Percentiles rank a stretch among this genome's conserved stretches.
Evolutionary conservation across 768 basidiomycete genomes (phyloP).

Genomic region (Fibroporia radiculosa): DNA sequence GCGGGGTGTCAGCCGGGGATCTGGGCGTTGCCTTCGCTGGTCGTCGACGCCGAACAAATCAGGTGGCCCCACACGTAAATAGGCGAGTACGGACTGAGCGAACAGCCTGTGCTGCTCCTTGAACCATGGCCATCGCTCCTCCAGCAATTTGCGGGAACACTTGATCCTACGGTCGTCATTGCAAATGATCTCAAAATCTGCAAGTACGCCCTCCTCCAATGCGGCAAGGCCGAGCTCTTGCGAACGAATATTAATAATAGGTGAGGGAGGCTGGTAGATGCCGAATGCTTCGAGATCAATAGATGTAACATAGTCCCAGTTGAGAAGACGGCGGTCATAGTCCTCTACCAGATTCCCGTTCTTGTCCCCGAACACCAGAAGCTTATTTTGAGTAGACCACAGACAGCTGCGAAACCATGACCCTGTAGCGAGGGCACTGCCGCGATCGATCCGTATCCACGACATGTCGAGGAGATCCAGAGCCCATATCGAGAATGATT

Average conservation of each 20-base stretch:
- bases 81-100: constrained; percentile 48
- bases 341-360: constrained; percentile 85
- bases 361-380: constrained; percentile 87
- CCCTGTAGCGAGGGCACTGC: constrained; percentile 75
- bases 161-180: constrained; percentile 81
- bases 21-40: constrained; percentile 47
- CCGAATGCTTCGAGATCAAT: constrained; percentile 93
- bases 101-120: constrained; percentile 58
- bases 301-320: constrained; percentile 88
- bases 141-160: constrained; percentile 78
- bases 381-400: constrained; percentile 78
- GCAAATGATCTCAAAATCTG: constrained; percentile 90
- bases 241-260: constrained; percentile 58
- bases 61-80: constrained; percentile 57
- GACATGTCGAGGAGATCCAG: constrained; percentile 77
- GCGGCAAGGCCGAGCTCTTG: constrained; percentile 82
- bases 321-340: constrained; percentile 83
- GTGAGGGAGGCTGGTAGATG: constrained; percentile 81
- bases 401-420: constrained; percentile 94
- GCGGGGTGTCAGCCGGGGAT: constrained; percentile 77
- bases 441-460: constrained; percentile 86
- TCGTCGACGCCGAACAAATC: constrained; percentile 47
- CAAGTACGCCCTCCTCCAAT: constrained; percentile 70
- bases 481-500: constrained; percentile 95
- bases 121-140: constrained; percentile 97